Evolutionary conservation across 495 filamentous ascomycete species (phyloP), one percentile per base, ranked within the genome.

Genomic region (Penicillium alfredii): DNA sequence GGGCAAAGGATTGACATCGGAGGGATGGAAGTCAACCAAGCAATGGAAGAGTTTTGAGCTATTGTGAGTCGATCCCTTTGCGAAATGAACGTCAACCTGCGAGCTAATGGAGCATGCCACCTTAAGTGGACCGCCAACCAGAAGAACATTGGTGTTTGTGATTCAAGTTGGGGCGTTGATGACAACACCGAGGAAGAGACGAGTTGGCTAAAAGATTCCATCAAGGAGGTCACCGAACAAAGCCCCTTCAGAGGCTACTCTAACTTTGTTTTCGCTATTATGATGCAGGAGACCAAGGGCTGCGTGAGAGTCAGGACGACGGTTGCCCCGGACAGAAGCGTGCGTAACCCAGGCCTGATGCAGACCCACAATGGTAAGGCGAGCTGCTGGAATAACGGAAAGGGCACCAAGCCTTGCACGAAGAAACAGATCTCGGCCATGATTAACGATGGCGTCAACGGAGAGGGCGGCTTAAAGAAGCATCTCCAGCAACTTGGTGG

Each of bases 221-320:
- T 75, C 38, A 14, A 60, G 17, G 31, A 42, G 9, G 58, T 74
- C 8, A 53, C 72, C 8, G 15, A 19, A 2, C 44, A 45, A 8
- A 47, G 26, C 4, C 58, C 67, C 13, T 55, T 59, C 10, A n/a
- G n/a, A n/a, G 49, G 78, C 13, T 69, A 76, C 39, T 59, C 74
- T 14, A 76, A 77, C 30, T 78, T 74, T 53, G 72, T 82, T 42
- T 51, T 81, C 38, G 68, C 71, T 2, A 58, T 76, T 35, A 47
- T 79, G 22, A 71, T 80, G 61, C 76, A 80, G 53, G 76, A 80
- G 45, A 68, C 61, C 56, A 68, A 68, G 40, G 77, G 76, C 40
- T 79, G 75, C 51, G 74, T 73, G 17, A 67, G 72, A 26, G 69
- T 60, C n/a, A 60, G 57, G 1, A 69, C 70, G 11, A 71, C 70